Evolutionary conservation across 441 rosid genomes (phyloP), one percentile per base, ranked within the genome.

Genomic region (Eruca vesicaria): DNA sequence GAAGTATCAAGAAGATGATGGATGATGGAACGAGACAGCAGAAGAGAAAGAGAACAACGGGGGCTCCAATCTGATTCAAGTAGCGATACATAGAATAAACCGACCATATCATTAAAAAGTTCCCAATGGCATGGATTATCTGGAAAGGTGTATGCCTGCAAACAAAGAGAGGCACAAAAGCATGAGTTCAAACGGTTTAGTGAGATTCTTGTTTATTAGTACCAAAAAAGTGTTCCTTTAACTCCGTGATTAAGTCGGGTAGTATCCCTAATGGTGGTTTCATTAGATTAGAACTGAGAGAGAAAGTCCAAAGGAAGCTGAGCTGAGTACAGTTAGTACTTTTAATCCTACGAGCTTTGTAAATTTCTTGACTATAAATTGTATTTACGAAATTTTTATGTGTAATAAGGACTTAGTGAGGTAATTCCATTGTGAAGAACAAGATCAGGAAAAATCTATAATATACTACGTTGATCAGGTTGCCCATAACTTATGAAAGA

Each of bases 91-190:
- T 86, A 31, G 97, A 90, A 77, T 95, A 91, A 53, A 95, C 92
- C 19, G 99, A 95, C 99, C 99, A 95, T 85, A 93, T 93, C 82
- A 97, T 85, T 56, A 91, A 80, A 21, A 95, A 88, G 84, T 86
- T 90, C 9, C 98, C 95, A 35, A 85, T 65, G 23, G 91, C 38
- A 71, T 95, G 99, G 23, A 93, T 68, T 78, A 95, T 86, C 87
- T 95, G 97, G 76, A 93, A 82, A 14, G 97, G 97, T 2, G 88
- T 78, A 55, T 89, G 88, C 87, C 99, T 95, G 82, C 73, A 50
- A 18, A 50, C 18, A 50, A 16, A 50, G 10, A 50, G 5, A 11
- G 19, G 10, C 56, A 50, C 56, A 18, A 7, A 21, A 18, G 11
- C 7, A 16, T 48, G 38, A 33, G 15, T 45, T 15, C 53, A 45